Evolutionary conservation across 1,284 basidiomycete species (phyloP), one percentile per base, ranked within the genome.

Genomic region (Cutaneotrichosporon curvatum): DNA sequence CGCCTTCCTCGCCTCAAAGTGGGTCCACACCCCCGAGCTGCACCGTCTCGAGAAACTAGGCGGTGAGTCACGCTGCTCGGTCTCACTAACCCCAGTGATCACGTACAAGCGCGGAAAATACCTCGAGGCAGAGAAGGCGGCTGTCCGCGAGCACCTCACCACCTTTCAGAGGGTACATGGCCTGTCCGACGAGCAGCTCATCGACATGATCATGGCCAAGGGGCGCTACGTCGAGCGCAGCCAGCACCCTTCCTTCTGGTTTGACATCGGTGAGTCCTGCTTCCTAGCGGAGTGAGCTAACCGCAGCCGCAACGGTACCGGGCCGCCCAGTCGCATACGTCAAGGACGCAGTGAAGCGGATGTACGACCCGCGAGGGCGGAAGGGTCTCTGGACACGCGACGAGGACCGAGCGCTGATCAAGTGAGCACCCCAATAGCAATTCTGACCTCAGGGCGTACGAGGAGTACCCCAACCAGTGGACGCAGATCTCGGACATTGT

Each of bases 261-360:
- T 53, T 12, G 61, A 68, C 12, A 32, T 66, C 19, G 32, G 30
- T 28, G 41, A 9, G 35, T 36, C 19, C 5, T 10, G 9, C 8
- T 3, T 11, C 6, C n/a, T 5, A 3, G 6, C 16, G 18, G 11
- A 36, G 33, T 18, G 4, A 3, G 18, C 9, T 36, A 20, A 19
- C 19, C 10, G 9, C 35, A 36, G 65, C 67, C 3, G 54, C 54
- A 2, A 31, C 40, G 11, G 50, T 60, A 0, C 65, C 65, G 3
- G 67, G 67, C 12, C 51, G 67, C 31, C 67, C 67, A 0, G 59
- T 65, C 10, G 51, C 53, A 21, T 62, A 61, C 41, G 60, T 68
- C 30, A 61, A 62, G 40, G 57, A 60, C 33, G 54, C 55, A 21
- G 57, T 65, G 19, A 58, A 62, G 48, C 41, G 66, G 34, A 57